These are phyloP conservation scores for Dictyostelium purpureum DNA, from an alignment of 78 protist species.

Conservation along the genomic window DNA sequence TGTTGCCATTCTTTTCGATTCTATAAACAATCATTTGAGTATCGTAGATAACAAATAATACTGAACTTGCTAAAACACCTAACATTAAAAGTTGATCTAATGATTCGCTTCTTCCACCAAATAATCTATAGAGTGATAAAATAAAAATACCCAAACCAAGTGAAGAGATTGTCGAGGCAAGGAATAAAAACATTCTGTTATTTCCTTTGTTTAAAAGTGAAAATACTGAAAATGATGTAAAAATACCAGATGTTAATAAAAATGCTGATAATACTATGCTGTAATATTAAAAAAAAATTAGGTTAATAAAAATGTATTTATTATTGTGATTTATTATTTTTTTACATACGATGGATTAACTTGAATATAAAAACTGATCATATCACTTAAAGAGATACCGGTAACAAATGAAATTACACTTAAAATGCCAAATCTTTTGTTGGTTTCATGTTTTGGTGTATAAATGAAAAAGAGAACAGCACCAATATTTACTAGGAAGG, in stretches of 20 bases:
- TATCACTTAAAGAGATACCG: conserved; percentile 22
- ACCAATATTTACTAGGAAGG: not conserved
- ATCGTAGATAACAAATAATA: conserved; percentile 12
- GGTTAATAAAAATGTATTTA: not conserved
- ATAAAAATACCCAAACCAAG: conserved; percentile 8
- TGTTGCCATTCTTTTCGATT: conserved; percentile 8
- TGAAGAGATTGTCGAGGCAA: conserved; percentile 18
- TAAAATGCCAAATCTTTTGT: not conserved
- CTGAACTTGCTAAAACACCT: not conserved
- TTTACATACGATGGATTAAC: conserved; percentile 28
- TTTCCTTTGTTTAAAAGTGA: conserved; percentile 37
- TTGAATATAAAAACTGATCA: not conserved
- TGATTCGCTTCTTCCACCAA: not conserved
- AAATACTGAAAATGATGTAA: conserved; percentile 20
- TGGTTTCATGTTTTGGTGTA: not conserved
- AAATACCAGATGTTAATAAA: conserved; percentile 37
- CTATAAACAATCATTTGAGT: conserved; percentile 48
- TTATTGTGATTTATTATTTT: not conserved
- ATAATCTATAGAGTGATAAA: not conserved
- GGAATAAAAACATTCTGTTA: conserved; percentile 22
- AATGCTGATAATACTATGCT: conserved; percentile 35
- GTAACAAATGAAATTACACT: not conserved
- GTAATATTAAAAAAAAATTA: not conserved
- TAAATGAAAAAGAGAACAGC: not conserved
- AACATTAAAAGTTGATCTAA: not conserved